Base-by-base conservation (phyloP, 2,329 filamentous ascomycete genomes). In the Diaporthe helianthi region DNA sequence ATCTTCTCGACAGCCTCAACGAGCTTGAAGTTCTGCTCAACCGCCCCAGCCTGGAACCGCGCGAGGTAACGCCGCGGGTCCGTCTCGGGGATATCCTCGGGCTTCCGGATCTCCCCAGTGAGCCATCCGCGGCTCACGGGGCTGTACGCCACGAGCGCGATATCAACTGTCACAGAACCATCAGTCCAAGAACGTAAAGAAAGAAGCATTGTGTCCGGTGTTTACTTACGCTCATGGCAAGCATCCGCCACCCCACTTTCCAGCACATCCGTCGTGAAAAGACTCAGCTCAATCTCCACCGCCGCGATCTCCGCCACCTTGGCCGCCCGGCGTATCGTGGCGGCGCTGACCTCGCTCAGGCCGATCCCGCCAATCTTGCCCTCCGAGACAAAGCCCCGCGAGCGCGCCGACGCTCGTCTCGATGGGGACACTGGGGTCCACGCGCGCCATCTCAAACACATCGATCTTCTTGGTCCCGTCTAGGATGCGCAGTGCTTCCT, bases 21-120 rank as follows among this genome's bases (percentile, higher is more conserved):
- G 6, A 93, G 84, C 76, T 88, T 78, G 12, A 92, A 74, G 77
- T 93, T 93, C 76, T 85, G 83, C 38, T 85, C 81, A 74, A 93
- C 90, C 13, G 85, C 89, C 2, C 73, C 73, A 1, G 84, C 81
- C 71, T 87, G 84, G 79, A 92, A 93, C 24, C 89, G 84, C 4
- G 90, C 89, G 19, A 83, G 75, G n/a, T 72, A 65, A 29, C 78
- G 80, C 24, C 84, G 78, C 41, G 81, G 73, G 75, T 88, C 86
- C 44, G 81, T 81, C 54, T 86, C 79, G 3, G 84, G 83, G 51
- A 92, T 79, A 73, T 92, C 90, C 4, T 85, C 79, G 22, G 71
- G 67, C 12, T 79, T 83, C 75, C 83, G 85, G 78, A 89, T 80
- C 72, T 84, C 78, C 7, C 87, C 87, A 0, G 87, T 87, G 69